Conservation (phyloP, 1,284 basidiomycete genomes). For the Erythrobasidium hasegawianum region DNA sequence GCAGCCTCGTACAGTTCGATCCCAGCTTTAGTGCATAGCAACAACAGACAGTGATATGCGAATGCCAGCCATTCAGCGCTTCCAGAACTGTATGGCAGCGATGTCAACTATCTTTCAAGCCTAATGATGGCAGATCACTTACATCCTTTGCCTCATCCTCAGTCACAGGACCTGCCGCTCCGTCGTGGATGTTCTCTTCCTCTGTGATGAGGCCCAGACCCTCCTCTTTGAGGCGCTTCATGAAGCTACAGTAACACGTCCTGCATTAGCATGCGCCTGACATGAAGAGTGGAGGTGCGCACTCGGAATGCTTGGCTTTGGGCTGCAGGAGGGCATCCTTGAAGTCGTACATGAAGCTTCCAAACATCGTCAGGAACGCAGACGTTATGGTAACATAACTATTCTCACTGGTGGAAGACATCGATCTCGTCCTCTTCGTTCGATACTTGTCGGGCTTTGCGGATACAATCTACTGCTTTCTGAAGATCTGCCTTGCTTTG, state of each 20-base stretch:
- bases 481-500: conserved; percentile 14
- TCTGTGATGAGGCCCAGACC: conserved; percentile 22
- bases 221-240: conserved; percentile 21
- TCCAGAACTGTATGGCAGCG: conserved; percentile 32
- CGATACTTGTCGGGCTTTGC: conserved; percentile 8
- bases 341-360: conserved; percentile 9
- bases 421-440: conserved; percentile 29
- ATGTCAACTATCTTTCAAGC: no score
- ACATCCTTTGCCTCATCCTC: conserved; percentile 21
- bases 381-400: no score
- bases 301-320: conserved; percentile 8
- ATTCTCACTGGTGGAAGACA: conserved; percentile 14
- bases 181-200: conserved; percentile 12
- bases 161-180: conserved; percentile 11
- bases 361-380: no score
- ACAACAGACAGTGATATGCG: conserved; percentile 25
- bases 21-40: neutral
- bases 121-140: no score
- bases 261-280: no score
- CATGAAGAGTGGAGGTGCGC: no score
- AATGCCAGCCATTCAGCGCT: no score
- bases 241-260: conserved; percentile 26
- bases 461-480: conserved; percentile 18
- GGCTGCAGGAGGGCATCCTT: conserved; percentile 5
- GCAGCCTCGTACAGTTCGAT: neutral